phyloP scores from a whole-genome alignment of 371 early-diverging fungal genomes.

The Mortierella sp. region DNA sequence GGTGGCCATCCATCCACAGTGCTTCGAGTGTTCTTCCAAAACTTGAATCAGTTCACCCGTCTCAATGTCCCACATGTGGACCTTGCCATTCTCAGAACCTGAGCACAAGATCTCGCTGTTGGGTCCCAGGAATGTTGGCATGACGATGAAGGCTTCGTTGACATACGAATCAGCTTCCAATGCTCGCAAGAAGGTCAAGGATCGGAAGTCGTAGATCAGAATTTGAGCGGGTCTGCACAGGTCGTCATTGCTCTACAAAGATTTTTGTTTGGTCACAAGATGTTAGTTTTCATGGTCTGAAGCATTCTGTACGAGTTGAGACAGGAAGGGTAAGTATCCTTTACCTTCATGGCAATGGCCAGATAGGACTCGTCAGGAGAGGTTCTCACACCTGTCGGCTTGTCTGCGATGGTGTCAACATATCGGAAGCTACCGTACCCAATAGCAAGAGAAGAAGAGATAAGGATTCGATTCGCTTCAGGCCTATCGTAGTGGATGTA shows the following conservation, averaged over 20 bases:
- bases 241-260: constrained; percentile 9
- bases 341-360: constrained; percentile 22
- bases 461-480: background rate
- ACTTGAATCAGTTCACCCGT: constrained; percentile 30
- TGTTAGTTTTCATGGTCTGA: too few relatives aligned
- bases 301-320: too few relatives aligned
- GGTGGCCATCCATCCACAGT: constrained; percentile 18
- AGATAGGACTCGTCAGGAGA: constrained; percentile 24
- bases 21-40: constrained; percentile 37
- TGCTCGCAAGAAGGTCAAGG: constrained; percentile 19
- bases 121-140: constrained; percentile 37
- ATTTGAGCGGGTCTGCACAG: constrained; percentile 37
- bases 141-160: constrained; percentile 27
- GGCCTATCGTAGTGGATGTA: background rate
- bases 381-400: constrained; percentile 13
- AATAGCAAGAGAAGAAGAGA: background rate
- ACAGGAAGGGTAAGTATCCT: background rate
- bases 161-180: constrained; percentile 37
- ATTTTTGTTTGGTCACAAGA: too few relatives aligned
- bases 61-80: constrained; percentile 42
- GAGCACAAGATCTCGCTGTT: constrained; percentile 24
- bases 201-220: constrained; percentile 28
- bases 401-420: constrained; percentile 17
- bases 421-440: constrained; percentile 5
- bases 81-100: constrained; percentile 41